Base-by-base conservation (phyloP, 1,139 yeast genomes). In the Maudiozyma humilis region DNA sequence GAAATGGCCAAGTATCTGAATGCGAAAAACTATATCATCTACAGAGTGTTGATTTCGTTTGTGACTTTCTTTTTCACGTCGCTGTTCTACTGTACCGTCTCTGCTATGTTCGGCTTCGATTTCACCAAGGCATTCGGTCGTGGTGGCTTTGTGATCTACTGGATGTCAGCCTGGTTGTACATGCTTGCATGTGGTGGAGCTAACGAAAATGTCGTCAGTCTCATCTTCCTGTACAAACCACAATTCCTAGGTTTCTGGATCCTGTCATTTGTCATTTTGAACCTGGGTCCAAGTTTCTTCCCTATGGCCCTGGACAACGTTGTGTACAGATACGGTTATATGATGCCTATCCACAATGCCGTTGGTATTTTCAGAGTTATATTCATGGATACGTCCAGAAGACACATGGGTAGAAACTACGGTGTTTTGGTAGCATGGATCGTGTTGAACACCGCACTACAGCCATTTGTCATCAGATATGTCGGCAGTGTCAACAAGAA, bases 301-400 rank as follows among this genome's bases (percentile, higher is more conserved):
- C 80, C 88, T 2, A 59, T 80, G 55, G 78, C 68, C 2, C 62
- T 82, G 40, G 62, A 68, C 31, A 76, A 79, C 2, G 55, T 60
- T 16, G 77, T 81, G 49, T 82, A 72, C 60, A 63, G 77, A 40
- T 78, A 74, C 59, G 87, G 88, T 3, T 78, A 79, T 55, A 80
- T 75, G 19, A 64, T 78, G 64, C 89, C 89, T 1, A 70, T 81
- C 52, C 75, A 72, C 55, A 79, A 80, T 51, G 73, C 79, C 0
- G 72, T 70, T 40, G 79, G 76, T 46, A 68, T 76, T 23, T 68
- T 69, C 52, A 73, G 75, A 54, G 80, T 80, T 3, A 68, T 80
- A n/a, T 68, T 82, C 45, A 72, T 79, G 51, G 64, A 77, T 53
- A 63, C 79, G 1, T 74, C 77, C 60, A 77, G 72, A 55, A 77